Evolutionary conservation across 768 basidiomycete genomes (phyloP).

Genomic region (Gloeopeniophorella convolvens): DNA sequence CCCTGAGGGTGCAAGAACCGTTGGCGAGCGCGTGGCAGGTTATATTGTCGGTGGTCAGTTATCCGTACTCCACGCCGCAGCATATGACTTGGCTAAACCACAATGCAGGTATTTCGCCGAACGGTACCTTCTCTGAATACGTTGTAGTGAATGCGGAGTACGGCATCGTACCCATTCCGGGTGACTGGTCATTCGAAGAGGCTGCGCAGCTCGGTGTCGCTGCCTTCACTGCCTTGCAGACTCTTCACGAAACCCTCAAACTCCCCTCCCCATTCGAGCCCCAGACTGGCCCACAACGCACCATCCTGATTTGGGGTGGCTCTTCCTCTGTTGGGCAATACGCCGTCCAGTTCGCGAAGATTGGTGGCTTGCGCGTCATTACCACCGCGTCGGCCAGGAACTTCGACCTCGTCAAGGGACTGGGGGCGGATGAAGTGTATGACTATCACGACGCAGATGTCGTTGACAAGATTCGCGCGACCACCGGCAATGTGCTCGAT

Average conservation of each 20-base stretch:
- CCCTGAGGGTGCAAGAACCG: constrained; percentile 6
- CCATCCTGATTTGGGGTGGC: constrained; percentile 18
- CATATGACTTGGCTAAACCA: not conserved
- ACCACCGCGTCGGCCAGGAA: constrained; percentile 33
- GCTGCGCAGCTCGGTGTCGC: constrained; percentile 18
- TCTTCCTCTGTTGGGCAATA: constrained; percentile 32
- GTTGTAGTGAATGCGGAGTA: constrained; percentile 7
- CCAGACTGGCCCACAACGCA: not conserved
- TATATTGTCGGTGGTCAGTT: constrained; percentile 4
- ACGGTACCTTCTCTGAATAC: constrained; percentile 14
- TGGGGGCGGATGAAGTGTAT: constrained; percentile 33
- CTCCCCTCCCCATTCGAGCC: constrained; percentile 12
- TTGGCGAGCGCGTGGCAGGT: constrained; percentile 19
- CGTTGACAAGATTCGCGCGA: constrained; percentile 24
- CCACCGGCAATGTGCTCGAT: constrained; percentile 19
- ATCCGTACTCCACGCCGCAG: no score
- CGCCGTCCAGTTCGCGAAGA: constrained; percentile 29
- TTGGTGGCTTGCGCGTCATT: constrained; percentile 28
- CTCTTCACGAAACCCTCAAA: constrained; percentile 10
- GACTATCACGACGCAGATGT: constrained; percentile 27
- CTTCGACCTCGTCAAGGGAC: constrained; percentile 27
- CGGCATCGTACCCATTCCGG: constrained; percentile 9
- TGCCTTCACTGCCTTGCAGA: constrained; percentile 15
- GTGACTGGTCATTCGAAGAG: constrained; percentile 15
- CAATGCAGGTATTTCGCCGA: not conserved